Evolutionary conservation across 1,284 basidiomycete species (phyloP).

Genomic region (Leccinum pallidistipes): DNA sequence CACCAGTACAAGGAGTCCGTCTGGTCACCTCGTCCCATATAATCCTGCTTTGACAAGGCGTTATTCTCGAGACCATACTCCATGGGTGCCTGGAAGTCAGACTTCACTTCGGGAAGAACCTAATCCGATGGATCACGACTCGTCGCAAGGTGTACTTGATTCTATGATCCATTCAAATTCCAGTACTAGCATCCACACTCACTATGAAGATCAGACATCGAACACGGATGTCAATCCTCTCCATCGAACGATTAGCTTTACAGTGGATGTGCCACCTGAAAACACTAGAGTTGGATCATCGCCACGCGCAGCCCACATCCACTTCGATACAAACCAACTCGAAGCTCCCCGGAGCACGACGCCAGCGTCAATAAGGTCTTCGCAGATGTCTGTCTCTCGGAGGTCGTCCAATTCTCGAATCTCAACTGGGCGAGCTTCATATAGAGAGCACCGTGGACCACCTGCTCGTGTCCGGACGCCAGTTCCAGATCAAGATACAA

Average conservation of each 20-base stretch:
- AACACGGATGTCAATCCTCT: not conserved
- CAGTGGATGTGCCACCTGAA: not conserved
- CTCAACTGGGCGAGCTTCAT: slow-evolving; percentile 26
- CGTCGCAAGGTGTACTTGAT: not conserved
- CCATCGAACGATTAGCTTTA: not conserved
- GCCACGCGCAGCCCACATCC: not conserved
- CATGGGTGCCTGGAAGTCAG: slow-evolving; percentile 15
- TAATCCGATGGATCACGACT: not conserved
- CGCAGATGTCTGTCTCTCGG: slow-evolving; percentile 12
- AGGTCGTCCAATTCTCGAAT: slow-evolving; percentile 17
- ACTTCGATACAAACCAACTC: not conserved
- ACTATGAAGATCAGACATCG: not conserved
- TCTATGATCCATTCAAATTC: slow-evolving; percentile 7
- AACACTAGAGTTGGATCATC: not conserved
- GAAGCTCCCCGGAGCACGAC: slow-evolving; percentile 9
- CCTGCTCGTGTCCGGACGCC: slow-evolving; percentile 12
- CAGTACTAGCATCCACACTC: not conserved
- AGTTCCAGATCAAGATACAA: not conserved
- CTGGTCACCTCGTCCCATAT: slow-evolving; percentile 25
- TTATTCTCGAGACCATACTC: slow-evolving; percentile 7
- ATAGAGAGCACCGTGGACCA: slow-evolving; percentile 24
- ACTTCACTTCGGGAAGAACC: slow-evolving; percentile 23
- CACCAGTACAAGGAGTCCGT: slow-evolving; percentile 20
- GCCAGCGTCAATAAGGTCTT: slow-evolving; percentile 10
- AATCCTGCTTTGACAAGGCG: slow-evolving; percentile 15